These are phyloP conservation scores for Rhodofomes roseus DNA, from an alignment of 1,284 basidiomycete species.

Conservation along the genomic window DNA sequence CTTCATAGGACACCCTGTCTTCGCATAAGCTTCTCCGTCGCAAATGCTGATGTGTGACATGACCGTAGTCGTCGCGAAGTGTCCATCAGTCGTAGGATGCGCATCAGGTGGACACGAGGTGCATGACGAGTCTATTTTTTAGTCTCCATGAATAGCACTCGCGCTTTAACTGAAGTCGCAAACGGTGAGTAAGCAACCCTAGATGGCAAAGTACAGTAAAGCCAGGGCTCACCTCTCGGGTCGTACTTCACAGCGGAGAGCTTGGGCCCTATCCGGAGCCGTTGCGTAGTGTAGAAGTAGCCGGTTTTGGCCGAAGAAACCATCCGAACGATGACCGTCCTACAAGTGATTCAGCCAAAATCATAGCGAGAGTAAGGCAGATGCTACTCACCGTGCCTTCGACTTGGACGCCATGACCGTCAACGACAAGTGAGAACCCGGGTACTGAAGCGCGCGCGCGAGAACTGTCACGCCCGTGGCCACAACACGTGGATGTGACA, in stretches of 20 bases:
- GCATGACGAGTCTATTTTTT: slow-evolving; percentile 38
- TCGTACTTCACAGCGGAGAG: slow-evolving; percentile 88
- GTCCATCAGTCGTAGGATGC: neutral
- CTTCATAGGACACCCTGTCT: no score
- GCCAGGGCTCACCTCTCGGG: slow-evolving; percentile 60
- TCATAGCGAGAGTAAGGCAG: neutral
- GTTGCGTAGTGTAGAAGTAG: slow-evolving; percentile 83
- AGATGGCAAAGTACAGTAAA: neutral
- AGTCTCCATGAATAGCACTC: slow-evolving; percentile 78
- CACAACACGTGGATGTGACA: neutral
- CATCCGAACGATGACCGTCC: slow-evolving; percentile 81
- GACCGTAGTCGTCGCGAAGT: neutral
- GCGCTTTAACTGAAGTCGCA: slow-evolving; percentile 52
- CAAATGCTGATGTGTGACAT: no score
- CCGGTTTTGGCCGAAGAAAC: slow-evolving; percentile 89
- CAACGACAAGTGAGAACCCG: neutral
- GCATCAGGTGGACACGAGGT: neutral
- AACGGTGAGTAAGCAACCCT: neutral
- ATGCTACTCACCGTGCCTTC: slow-evolving; percentile 46
- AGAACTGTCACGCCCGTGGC: neutral
- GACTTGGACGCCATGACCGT: slow-evolving; percentile 43
- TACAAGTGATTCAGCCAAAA: slow-evolving; percentile 26
- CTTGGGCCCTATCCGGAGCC: slow-evolving; percentile 67
- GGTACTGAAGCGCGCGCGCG: neutral
- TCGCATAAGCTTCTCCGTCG: no score